These are phyloP conservation scores for Colletotrichum gloeosporioides DNA, from an alignment of 2,329 filamentous ascomycete genomes.

Conservation along the genomic window DNA sequence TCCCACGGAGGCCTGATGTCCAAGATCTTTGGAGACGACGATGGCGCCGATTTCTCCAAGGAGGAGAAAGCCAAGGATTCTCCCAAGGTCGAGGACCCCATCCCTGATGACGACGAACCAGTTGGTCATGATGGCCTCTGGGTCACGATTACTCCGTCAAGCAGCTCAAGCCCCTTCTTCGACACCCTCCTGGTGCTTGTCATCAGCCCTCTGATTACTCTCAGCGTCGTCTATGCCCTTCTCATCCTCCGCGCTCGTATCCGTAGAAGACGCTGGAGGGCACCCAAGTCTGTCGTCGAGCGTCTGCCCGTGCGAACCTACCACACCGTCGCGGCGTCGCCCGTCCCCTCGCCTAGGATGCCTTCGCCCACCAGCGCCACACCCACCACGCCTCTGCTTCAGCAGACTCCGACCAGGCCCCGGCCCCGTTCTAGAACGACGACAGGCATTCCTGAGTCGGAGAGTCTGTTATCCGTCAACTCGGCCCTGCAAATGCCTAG, in stretches of 20 bases:
- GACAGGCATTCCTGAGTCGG: constrained; percentile 61
- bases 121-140: constrained; percentile 79
- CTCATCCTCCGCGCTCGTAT: constrained; percentile 88
- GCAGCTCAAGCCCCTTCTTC: constrained; percentile 89
- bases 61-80: constrained; percentile 25
- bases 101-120: constrained; percentile 27
- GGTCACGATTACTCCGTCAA: constrained; percentile 95
- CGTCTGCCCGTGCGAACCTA: constrained; percentile 95
- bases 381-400: constrained; percentile 81
- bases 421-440: constrained; percentile 71
- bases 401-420: constrained; percentile 57
- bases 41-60: constrained; percentile 34
- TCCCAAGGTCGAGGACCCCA: constrained; percentile 26
- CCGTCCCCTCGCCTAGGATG: constrained; percentile 60
- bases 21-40: constrained; percentile 55
- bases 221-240: constrained; percentile 91
- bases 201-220: constrained; percentile 87
- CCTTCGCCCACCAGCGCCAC: constrained; percentile 71
- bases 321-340: constrained; percentile 76
- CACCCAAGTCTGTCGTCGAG: constrained; percentile 96
- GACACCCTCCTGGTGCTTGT: constrained; percentile 97
- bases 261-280: constrained; percentile 87
- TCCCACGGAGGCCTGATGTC: constrained; percentile 45
- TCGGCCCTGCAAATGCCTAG: constrained; percentile 44
- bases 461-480: constrained; percentile 49